phyloP scores from a whole-genome alignment of 2,329 filamentous ascomycete species.

The Fusarium liriodendri region DNA sequence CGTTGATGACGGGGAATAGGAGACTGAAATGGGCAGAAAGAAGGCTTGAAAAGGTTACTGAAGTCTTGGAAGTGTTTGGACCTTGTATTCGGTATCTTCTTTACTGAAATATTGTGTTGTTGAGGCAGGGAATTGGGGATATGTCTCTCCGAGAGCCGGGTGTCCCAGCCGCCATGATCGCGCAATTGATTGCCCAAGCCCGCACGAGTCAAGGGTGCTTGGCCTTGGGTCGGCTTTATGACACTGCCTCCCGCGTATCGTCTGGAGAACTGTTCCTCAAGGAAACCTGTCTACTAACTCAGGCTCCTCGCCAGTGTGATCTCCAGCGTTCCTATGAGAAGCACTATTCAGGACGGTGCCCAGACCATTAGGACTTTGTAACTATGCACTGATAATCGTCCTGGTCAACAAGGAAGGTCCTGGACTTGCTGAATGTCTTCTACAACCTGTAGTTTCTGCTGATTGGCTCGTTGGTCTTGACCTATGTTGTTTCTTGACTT shows the following conservation, averaged over 20 bases:
- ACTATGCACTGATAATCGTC: background rate
- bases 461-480: background rate
- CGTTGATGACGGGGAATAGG: slow-evolving; percentile 7
- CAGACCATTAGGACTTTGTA: background rate
- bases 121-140: background rate
- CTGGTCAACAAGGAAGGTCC: background rate
- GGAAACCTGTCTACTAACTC: background rate
- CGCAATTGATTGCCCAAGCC: background rate
- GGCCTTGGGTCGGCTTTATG: background rate
- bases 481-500: background rate
- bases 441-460: background rate
- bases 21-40: background rate
- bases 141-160: slow-evolving; percentile 25
- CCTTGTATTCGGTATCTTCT: background rate
- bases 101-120: background rate
- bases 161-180: background rate
- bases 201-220: background rate
- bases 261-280: background rate
- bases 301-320: background rate
- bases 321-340: background rate
- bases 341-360: background rate
- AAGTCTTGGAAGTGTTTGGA: background rate
- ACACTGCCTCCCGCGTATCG: background rate
- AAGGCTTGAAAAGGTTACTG: background rate
- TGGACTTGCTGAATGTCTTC: background rate